phyloP scores from a whole-genome alignment of 768 basidiomycete genomes.

The Phlebiopsis gigantea region DNA sequence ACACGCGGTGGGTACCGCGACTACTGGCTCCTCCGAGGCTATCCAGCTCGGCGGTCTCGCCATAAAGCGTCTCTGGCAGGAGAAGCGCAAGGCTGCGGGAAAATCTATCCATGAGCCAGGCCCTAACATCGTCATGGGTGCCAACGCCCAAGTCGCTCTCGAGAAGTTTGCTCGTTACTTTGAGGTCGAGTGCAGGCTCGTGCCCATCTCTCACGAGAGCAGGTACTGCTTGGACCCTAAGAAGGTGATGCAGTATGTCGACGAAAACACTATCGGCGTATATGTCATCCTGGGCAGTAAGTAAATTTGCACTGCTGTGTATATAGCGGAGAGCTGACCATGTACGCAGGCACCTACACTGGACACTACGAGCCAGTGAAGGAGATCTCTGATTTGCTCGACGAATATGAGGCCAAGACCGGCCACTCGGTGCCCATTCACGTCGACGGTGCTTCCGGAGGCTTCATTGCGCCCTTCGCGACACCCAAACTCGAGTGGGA shows the following conservation, averaged over 20 bases:
- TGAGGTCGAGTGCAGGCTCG: slow-evolving; percentile 59
- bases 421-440: slow-evolving; percentile 35
- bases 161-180: slow-evolving; percentile 69
- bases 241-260: slow-evolving; percentile 57
- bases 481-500: slow-evolving; percentile 52
- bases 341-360: slow-evolving; percentile 42
- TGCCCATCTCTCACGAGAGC: slow-evolving; percentile 59
- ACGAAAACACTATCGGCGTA: slow-evolving; percentile 70
- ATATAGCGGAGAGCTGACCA: slow-evolving; percentile 13
- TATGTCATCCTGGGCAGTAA: slow-evolving; percentile 55
- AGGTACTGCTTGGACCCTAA: slow-evolving; percentile 76
- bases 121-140: slow-evolving; percentile 60
- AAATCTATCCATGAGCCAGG: slow-evolving; percentile 64
- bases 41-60: slow-evolving; percentile 71
- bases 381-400: slow-evolving; percentile 73
- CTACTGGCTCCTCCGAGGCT: slow-evolving; percentile 67
- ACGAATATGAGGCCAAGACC: slow-evolving; percentile 44
- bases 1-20: slow-evolving; percentile 62
- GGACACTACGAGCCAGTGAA: slow-evolving; percentile 76
- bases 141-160: slow-evolving; percentile 66
- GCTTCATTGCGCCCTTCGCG: slow-evolving; percentile 59
- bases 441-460: slow-evolving; percentile 59
- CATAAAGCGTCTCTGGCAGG: slow-evolving; percentile 70
- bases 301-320: slow-evolving; percentile 3
- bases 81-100: slow-evolving; percentile 56